Base-by-base conservation (phyloP, 140 eudicot species). In the Cichorium intybus region DNA sequence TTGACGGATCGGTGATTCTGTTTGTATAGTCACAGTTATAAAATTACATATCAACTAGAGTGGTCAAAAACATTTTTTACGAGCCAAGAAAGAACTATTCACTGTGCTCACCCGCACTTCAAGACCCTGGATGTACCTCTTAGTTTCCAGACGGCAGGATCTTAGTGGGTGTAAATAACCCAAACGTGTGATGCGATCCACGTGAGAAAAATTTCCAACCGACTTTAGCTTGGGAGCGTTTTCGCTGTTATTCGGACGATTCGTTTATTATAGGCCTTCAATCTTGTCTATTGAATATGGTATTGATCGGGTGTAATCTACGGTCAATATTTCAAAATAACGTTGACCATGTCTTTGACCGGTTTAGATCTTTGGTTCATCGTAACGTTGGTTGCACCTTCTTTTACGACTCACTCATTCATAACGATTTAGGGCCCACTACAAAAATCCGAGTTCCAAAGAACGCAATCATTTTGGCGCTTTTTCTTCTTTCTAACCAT, bases 101-200 rank as follows among this genome's bases (percentile, higher is more conserved):
- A 34, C 50, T 29, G 87, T 85, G 68, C 66, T 87, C 18, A 81
- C 72, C 71, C 95, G 96, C 33, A 80, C 89, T 0, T 26, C 7
- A 34, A 81, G 72, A 3, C 73, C 96, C 0, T 66, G 98, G 20
- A 64, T 92, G 96, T 88, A 88, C 71, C 98, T 87, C 70, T 92
- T 96, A 14, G 31, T 60, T 83, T 67, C 91, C 95, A 66, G 95
- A 88, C 76, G 98, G 96, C 71, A 80, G 95, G 5, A 67, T 92
- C 0, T 14, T 92, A 69, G 96, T 92, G 75, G 96, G 96, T 22
- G 95, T 96, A 34, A 88, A 95, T 51, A 92, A 92, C 53, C 98
- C 98, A 1, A 93, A 92, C 69, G 66, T 69, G 21, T 18, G 52
- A 11, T 92, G 88, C 80, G 81, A 27, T 92, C 85, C 69, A 81